Percentiles rank a stretch among this genome's conserved stretches.
These are phyloP conservation scores for Hypoxylon subgilvum DNA, from an alignment of 495 filamentous ascomycete genomes.

Conservation along the genomic window DNA sequence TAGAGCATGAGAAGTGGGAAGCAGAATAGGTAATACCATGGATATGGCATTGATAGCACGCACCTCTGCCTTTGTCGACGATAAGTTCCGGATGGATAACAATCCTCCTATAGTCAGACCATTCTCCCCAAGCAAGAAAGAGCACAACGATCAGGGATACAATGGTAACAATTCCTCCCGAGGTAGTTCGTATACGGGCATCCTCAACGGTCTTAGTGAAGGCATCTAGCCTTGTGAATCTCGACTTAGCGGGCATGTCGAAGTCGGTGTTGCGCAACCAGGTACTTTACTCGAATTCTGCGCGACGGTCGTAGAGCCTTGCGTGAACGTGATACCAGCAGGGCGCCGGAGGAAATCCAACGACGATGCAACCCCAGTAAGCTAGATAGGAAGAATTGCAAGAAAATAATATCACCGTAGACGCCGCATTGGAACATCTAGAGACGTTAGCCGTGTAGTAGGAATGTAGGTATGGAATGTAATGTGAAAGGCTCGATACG, in stretches of 20 bases:
- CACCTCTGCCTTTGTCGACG: constrained; percentile 95
- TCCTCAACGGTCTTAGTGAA: constrained; percentile 99
- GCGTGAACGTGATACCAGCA: background rate
- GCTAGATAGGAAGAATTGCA: constrained; percentile 18
- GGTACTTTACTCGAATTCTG: constrained; percentile 16
- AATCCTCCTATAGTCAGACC: constrained; percentile 87
- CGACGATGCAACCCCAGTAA: constrained; percentile 9
- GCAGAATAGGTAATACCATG: constrained; percentile 22
- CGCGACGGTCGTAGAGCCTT: constrained; percentile 10
- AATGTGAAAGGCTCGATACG: too few species aligned
- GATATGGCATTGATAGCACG: constrained; percentile 31
- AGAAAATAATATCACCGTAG: constrained; percentile 32
- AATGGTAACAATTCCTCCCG: constrained; percentile 93
- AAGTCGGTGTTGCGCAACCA: constrained; percentile 45
- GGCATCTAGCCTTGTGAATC: constrained; percentile 94
- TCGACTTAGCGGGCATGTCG: constrained; percentile 71
- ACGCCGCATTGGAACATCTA: constrained; percentile 31
- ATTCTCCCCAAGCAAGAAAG: constrained; percentile 92
- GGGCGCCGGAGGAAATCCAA: constrained; percentile 8
- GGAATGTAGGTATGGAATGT: too few species aligned
- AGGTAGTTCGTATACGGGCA: constrained; percentile 95
- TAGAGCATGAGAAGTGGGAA: constrained; percentile 19
- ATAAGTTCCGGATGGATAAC: constrained; percentile 89
- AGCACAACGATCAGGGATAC: constrained; percentile 83
- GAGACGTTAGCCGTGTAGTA: constrained; percentile 7